Conservation (phyloP, 176 grass and related monocot genomes). For the Hsuehochloa calcarea region DNA sequence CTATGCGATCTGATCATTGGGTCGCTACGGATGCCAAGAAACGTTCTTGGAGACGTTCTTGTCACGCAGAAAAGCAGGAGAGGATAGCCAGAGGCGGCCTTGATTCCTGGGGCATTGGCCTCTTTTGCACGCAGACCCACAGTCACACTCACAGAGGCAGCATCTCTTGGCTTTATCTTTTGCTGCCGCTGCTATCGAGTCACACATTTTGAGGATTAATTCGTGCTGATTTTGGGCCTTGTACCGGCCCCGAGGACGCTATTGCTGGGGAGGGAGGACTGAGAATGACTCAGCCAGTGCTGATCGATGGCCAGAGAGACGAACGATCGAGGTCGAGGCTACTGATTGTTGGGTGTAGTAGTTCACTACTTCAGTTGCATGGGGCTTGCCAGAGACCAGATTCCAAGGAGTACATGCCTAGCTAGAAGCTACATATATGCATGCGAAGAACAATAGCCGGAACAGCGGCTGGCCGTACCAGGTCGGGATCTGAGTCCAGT, state of each 20-base stretch:
- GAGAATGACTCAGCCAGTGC: neutral
- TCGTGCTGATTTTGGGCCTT: slow-evolving; percentile 7
- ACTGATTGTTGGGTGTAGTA: neutral
- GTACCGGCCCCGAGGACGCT: slow-evolving; percentile 5
- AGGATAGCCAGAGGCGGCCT: neutral
- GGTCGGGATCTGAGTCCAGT: neutral
- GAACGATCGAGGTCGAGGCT: neutral
- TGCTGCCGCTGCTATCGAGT: slow-evolving; percentile 19
- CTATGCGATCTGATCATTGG: slow-evolving; percentile 17
- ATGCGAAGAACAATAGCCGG: neutral
- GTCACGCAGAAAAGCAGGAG: neutral
- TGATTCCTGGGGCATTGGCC: neutral
- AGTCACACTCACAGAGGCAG: neutral
- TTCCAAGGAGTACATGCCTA: slow-evolving; percentile 4
- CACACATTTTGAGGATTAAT: slow-evolving; percentile 48
- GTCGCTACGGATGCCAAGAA: neutral
- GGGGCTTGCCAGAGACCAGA: neutral
- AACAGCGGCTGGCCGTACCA: neutral
- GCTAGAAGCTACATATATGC: neutral
- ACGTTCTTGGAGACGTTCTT: neutral
- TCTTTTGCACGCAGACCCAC: neutral
- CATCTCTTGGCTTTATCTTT: slow-evolving; percentile 44
- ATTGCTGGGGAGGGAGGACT: neutral
- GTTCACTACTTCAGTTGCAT: neutral
- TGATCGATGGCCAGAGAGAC: neutral